Conservation (phyloP, 768 basidiomycete genomes). For the Mycena polygramma region DNA sequence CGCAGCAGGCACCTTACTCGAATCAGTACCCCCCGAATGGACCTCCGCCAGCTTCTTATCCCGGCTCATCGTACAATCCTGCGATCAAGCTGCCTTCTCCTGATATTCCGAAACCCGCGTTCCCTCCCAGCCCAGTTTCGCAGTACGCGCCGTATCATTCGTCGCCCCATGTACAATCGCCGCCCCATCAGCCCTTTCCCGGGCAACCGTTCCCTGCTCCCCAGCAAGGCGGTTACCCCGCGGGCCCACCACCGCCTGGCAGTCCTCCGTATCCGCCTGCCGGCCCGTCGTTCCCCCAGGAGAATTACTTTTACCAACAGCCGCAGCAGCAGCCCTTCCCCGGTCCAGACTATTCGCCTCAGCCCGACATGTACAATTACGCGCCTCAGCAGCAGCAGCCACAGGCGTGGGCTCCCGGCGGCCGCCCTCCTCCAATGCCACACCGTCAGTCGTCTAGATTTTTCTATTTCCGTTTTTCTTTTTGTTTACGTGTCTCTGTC, state of each 20-base stretch:
- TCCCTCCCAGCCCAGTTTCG: constrained; percentile 24
- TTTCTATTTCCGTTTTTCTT: constrained; percentile 16
- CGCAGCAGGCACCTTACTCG: constrained; percentile 24
- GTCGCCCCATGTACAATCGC: neutral
- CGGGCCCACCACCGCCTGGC: constrained; percentile 24
- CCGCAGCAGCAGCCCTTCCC: constrained; percentile 33
- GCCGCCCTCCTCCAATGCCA: constrained; percentile 26
- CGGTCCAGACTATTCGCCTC: constrained; percentile 30
- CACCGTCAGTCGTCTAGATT: constrained; percentile 32
- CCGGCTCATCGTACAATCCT: constrained; percentile 27
- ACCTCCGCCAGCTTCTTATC: constrained; percentile 22
- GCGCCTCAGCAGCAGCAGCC: constrained; percentile 19
- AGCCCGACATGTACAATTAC: constrained; percentile 30
- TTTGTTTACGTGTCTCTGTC: constrained; percentile 37
- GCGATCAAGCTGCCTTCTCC: constrained; percentile 25
- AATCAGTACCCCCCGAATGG: constrained; percentile 23
- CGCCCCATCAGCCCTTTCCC: constrained; percentile 17
- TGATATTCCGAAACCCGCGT: constrained; percentile 26
- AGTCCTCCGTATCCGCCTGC: constrained; percentile 40
- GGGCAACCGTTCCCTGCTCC: constrained; percentile 32
- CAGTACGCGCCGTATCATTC: constrained; percentile 13
- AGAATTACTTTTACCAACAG: constrained; percentile 32
- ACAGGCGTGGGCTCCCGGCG: constrained; percentile 23
- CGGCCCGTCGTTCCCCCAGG: constrained; percentile 34
- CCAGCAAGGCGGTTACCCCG: constrained; percentile 8